Conservation (phyloP, 768 basidiomycete species). For the Lactarius trivialis region DNA sequence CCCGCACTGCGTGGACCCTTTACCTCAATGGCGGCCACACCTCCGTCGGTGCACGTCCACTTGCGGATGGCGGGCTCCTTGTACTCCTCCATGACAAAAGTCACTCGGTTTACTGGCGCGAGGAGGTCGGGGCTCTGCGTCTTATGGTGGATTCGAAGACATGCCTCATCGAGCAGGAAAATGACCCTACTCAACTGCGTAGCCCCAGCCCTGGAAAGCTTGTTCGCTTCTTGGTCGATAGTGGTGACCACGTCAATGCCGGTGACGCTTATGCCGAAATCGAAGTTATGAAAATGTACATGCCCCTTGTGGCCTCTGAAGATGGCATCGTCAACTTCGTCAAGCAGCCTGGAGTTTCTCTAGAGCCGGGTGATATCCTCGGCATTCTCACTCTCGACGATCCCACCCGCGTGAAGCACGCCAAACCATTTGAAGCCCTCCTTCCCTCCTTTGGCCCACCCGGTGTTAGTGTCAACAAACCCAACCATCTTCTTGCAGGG, state of each 20-base stretch:
- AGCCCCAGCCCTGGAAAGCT: slow-evolving; percentile 97
- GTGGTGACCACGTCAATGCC: slow-evolving; percentile 94
- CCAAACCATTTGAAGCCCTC: slow-evolving; percentile 95
- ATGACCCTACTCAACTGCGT: slow-evolving; percentile 94
- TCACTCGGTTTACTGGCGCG: slow-evolving; percentile 96
- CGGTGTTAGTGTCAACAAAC: slow-evolving; percentile 79
- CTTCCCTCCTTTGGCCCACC: slow-evolving; percentile 84
- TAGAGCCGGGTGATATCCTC: slow-evolving; percentile 95
- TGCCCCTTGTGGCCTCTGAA: slow-evolving; percentile 92
- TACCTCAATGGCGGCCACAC: slow-evolving; percentile 95
- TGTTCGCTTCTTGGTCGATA: slow-evolving; percentile 89
- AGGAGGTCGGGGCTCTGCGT: slow-evolving; percentile 90
- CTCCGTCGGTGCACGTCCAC: slow-evolving; percentile 82
- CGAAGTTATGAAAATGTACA: slow-evolving; percentile 99
- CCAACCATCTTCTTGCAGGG: slow-evolving; percentile 76
- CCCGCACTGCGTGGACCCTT: slow-evolving; percentile 83
- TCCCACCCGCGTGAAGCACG: slow-evolving; percentile 93
- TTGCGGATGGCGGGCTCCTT: slow-evolving; percentile 93
- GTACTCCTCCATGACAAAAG: slow-evolving; percentile 88
- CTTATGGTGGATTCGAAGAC: slow-evolving; percentile 97
- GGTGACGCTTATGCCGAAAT: slow-evolving; percentile 98
- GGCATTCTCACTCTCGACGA: slow-evolving; percentile 96
- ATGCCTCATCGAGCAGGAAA: slow-evolving; percentile 98
- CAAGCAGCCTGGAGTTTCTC: slow-evolving; percentile 95
- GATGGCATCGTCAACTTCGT: slow-evolving; percentile 93